phyloP scores from a whole-genome alignment of 305 asterid species.

The Euphrasia arctica region DNA sequence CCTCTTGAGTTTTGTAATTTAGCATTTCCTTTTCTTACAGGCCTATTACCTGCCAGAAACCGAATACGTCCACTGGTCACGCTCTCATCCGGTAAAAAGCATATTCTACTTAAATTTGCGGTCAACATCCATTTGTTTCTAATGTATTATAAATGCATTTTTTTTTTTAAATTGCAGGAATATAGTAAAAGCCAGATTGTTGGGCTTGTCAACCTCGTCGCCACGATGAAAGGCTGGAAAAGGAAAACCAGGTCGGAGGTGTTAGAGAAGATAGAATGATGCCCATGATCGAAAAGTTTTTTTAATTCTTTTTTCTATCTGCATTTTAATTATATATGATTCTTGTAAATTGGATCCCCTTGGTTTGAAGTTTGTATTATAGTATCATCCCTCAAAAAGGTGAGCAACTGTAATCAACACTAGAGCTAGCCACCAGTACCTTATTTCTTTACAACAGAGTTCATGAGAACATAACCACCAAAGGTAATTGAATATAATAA shows the following conservation, averaged over 20 bases:
- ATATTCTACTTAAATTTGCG: no score
- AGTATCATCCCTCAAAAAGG: no score
- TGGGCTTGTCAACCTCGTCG: conserved; percentile 84
- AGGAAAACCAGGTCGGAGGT: conserved; percentile 88
- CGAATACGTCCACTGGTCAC: conserved; percentile 95
- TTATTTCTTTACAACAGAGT: no score
- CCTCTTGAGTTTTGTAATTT: no score
- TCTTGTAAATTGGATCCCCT: no score
- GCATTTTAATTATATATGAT: neutral
- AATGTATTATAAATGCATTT: neutral
- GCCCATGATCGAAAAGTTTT: conserved; percentile 20
- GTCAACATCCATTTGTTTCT: neutral
- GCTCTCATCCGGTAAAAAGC: conserved; percentile 70
- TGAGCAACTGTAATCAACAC: no score
- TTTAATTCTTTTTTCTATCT: conserved; percentile 11
- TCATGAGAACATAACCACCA: no score
- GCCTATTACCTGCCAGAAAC: conserved; percentile 99
- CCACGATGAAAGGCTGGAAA: conserved; percentile 94
- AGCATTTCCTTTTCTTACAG: conserved; percentile 33
- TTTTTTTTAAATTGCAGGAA: conserved; percentile 47
- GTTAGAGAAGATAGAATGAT: conserved; percentile 81
- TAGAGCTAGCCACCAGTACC: no score
- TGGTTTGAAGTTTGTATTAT: no score
- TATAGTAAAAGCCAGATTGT: conserved; percentile 76
- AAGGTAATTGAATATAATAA: no score